Evolutionary conservation across 202 grass and related monocot genomes (phyloP).

Genomic region (Musa balbisiana): DNA sequence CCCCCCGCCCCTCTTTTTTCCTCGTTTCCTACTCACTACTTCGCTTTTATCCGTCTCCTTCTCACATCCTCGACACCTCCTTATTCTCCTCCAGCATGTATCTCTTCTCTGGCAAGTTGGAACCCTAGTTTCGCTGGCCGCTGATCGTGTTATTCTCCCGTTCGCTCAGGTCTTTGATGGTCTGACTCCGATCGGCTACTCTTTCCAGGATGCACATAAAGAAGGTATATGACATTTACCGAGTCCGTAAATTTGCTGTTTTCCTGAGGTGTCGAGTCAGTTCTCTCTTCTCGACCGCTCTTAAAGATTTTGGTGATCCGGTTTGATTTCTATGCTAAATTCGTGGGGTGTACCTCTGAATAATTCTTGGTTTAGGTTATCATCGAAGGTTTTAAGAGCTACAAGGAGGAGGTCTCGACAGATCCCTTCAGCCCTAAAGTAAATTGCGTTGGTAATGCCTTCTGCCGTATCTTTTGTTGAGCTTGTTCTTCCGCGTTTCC

Average conservation of each 20-base stretch:
- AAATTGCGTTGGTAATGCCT: slow-evolving; percentile 78
- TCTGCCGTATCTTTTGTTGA: too few relatives aligned
- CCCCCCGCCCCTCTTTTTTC: too few relatives aligned
- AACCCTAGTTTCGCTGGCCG: not conserved
- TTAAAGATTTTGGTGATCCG: not conserved
- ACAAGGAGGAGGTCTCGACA: slow-evolving; percentile 85
- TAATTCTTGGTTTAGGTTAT: slow-evolving; percentile 49
- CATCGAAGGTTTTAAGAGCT: slow-evolving; percentile 98
- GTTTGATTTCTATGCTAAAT: not conserved
- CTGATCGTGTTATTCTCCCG: not conserved
- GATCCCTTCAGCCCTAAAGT: slow-evolving; percentile 96
- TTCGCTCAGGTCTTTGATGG: not conserved
- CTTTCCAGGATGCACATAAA: slow-evolving; percentile 63
- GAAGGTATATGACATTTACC: slow-evolving; percentile 40
- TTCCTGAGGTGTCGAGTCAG: not conserved
- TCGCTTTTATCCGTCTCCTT: not conserved
- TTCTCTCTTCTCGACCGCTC: not conserved
- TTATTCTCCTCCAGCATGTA: not conserved
- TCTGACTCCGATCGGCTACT: not conserved
- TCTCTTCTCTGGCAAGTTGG: not conserved
- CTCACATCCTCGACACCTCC: not conserved
- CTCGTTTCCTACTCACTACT: not conserved
- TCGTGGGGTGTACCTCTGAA: not conserved
- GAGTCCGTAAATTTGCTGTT: not conserved
- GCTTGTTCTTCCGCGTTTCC: not conserved